Percentiles rank a stretch among this genome's conserved stretches.
These are phyloP conservation scores for Coemansia erecta DNA, from an alignment of 192 early-diverging fungal genomes.

Conservation along the genomic window DNA sequence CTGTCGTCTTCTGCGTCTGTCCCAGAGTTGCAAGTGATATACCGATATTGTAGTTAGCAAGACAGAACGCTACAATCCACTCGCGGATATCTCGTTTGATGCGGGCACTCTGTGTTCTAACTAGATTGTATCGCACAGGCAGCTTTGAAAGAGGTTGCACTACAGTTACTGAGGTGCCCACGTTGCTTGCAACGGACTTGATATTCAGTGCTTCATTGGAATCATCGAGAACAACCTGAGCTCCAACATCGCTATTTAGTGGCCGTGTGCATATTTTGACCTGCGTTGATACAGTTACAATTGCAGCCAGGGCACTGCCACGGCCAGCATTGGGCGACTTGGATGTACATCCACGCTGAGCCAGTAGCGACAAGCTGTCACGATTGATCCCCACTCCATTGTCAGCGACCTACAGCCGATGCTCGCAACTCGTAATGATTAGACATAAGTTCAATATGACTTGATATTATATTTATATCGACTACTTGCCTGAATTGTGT, in stretches of 20 bases:
- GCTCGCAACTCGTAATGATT: background rate
- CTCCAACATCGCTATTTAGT: slow-evolving; percentile 5
- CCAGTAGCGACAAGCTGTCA: slow-evolving; percentile 11
- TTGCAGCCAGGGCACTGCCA: slow-evolving; percentile 29
- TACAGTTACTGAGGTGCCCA: slow-evolving; percentile 29
- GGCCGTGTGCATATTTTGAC: slow-evolving; percentile 29
- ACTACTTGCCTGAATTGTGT: slow-evolving; percentile 26
- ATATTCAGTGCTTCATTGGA: background rate
- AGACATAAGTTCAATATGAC: background rate
- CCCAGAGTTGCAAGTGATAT: slow-evolving; percentile 14
- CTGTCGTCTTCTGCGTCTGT: background rate
- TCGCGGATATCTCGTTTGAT: slow-evolving; percentile 20
- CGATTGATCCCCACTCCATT: slow-evolving; percentile 22
- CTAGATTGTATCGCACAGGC: slow-evolving; percentile 27
- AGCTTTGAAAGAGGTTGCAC: slow-evolving; percentile 30
- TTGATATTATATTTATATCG: background rate
- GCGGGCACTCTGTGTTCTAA: slow-evolving; percentile 21
- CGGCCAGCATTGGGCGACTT: slow-evolving; percentile 1
- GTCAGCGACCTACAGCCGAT: slow-evolving; percentile 21
- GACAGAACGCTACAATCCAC: slow-evolving; percentile 20
- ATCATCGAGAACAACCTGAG: slow-evolving; percentile 18
- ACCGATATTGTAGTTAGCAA: slow-evolving; percentile 21
- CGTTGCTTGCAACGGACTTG: slow-evolving; percentile 16
- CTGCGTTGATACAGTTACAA: slow-evolving; percentile 17
- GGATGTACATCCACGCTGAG: slow-evolving; percentile 24